Conservation (phyloP, 2,329 filamentous ascomycete species). For the Nannizziopsis barbatae region DNA sequence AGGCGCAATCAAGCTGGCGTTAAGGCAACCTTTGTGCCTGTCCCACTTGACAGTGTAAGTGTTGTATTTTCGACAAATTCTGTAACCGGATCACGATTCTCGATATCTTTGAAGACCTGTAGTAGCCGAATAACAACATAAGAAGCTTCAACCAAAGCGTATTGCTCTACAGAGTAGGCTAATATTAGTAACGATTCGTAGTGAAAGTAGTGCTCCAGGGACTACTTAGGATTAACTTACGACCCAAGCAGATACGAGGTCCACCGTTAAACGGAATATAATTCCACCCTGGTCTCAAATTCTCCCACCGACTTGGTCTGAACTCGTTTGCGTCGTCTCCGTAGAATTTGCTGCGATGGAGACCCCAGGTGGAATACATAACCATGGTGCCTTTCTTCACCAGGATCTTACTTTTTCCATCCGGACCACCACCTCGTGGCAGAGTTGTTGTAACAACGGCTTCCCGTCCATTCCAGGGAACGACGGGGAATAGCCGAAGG, state of each 20-base stretch:
- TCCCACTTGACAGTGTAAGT: constrained; percentile 10
- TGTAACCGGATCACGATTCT: constrained; percentile 12
- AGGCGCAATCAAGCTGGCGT: constrained; percentile 3
- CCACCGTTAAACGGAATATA: constrained; percentile 46
- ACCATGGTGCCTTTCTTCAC: constrained; percentile 38
- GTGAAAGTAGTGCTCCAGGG: too few relatives aligned
- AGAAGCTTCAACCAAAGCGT: constrained; percentile 48
- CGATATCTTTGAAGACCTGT: constrained; percentile 20
- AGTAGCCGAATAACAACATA: constrained; percentile 37
- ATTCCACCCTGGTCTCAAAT: constrained; percentile 43
- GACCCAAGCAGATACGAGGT: constrained; percentile 43
- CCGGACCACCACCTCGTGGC: constrained; percentile 40
- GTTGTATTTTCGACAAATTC: constrained; percentile 12
- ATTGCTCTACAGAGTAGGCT: constrained; percentile 35
- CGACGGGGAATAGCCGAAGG: constrained; percentile 45
- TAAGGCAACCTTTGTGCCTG: constrained; percentile 11
- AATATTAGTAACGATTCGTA: neutral
- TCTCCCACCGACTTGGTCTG: constrained; percentile 41
- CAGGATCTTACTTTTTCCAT: constrained; percentile 38
- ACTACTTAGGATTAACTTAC: constrained; percentile 1
- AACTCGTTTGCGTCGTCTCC: constrained; percentile 41
- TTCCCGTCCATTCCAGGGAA: constrained; percentile 44
- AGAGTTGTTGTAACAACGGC: constrained; percentile 41
- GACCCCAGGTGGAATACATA: constrained; percentile 35
- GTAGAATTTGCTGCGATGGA: constrained; percentile 42